Evolutionary conservation across 306 rosid species (phyloP), one percentile per base, ranked within the genome.

Genomic region (Elaeagnus macrophylla): DNA sequence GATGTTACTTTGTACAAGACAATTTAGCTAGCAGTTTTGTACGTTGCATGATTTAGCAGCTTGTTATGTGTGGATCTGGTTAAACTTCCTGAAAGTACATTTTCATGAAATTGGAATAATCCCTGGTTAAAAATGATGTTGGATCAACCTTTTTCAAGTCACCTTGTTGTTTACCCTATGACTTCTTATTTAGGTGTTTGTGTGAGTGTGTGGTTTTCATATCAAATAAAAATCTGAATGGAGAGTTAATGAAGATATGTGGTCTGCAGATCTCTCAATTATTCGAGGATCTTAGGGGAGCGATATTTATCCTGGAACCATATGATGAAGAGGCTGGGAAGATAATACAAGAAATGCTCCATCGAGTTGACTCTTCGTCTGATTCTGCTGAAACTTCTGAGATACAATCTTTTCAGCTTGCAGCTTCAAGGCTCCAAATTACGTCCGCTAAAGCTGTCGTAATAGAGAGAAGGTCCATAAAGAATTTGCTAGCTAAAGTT

Each of bases 241-340:
- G 69, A 57, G 38, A 37, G 49, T 48, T 70, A 66, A 59, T 66
- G 37, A 61, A 77, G 66, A 57, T 53, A 42, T 68, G 48, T 68
- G 43, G 36, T 60, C 49, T 80, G 67, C 89, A 89, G 95, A 79
- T 89, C 71, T 82, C 89, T 73, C 79, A 69, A 64, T 67, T 83
- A 62, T 53, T 77, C 54, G 79, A 76, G 54, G 82, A 81, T 75
- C 85, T 86, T 66, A 67, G 72, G 48, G 53, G 62, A 49, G 76
- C 73, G 40, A 70, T 78, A 25, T 79, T 83, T 72, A 60, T 49
- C 61, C 69, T 86, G 25, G 77, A 86, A 57, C 64, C 86, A 58
- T 72, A 66, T 49, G 97, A 81, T 60, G 94, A 69, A 72, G 94
- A 72, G 69, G 83, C 86, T 47, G 89, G 94, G 70, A 79, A 64